Conservation (phyloP, 768 basidiomycete genomes). For the Lactarius indigo region DNA sequence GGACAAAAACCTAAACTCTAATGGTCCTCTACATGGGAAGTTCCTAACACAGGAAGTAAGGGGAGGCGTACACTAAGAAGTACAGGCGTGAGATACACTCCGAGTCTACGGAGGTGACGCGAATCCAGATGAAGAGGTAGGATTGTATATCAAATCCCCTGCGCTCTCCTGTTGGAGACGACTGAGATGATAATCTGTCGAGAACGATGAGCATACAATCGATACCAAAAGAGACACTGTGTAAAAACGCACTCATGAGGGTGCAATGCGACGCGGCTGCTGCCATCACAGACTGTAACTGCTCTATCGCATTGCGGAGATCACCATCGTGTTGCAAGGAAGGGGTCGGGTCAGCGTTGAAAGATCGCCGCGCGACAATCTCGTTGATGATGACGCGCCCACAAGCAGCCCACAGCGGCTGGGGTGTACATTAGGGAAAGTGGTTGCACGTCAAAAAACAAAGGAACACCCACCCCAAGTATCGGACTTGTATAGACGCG, state of each 20-base stretch:
- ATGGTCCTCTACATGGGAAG: neutral
- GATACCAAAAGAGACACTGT: neutral
- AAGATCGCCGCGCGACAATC: conserved; percentile 19
- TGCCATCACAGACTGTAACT: conserved; percentile 19
- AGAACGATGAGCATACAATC: neutral
- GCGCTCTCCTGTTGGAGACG: conserved; percentile 23
- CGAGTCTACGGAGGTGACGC: neutral
- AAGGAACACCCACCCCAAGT: conserved; percentile 11
- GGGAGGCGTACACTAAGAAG: neutral
- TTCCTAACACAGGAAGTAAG: neutral
- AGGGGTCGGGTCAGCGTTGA: conserved; percentile 10
- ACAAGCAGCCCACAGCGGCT: conserved; percentile 23
- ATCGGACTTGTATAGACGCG: conserved; percentile 4
- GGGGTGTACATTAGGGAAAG: neutral
- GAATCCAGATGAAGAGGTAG: neutral
- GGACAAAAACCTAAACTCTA: neutral
- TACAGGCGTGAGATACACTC: neutral
- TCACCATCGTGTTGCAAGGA: conserved; percentile 16
- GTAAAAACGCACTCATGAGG: conserved; percentile 20
- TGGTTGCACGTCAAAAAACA: neutral
- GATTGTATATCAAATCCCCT: conserved; percentile 16
- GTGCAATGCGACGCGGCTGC: conserved; percentile 10
- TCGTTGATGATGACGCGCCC: conserved; percentile 25
- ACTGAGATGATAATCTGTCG: conserved; percentile 19
- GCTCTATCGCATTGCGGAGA: conserved; percentile 18